phyloP scores from a whole-genome alignment of 1,284 basidiomycete genomes.

The Cutaneotrichosporon dermatis region DNA sequence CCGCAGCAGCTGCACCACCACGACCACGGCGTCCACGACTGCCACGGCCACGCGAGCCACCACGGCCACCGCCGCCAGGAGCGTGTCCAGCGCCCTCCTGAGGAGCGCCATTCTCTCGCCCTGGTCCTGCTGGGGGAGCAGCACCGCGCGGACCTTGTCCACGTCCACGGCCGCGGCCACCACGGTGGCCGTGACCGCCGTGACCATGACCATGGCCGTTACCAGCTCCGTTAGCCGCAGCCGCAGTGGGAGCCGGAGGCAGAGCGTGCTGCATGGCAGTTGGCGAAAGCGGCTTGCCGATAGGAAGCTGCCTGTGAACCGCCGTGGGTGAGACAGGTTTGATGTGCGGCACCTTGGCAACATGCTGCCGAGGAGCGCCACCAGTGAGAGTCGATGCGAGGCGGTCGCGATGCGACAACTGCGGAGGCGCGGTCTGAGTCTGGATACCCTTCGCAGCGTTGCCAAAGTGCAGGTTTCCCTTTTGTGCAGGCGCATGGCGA shows the following conservation, averaged over 20 bases:
- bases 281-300: background rate
- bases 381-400: slow-evolving; percentile 32
- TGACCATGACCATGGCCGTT: background rate
- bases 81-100: no score
- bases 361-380: slow-evolving; percentile 13
- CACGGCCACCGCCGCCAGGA: background rate
- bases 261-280: background rate
- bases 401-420: slow-evolving; percentile 26
- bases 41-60: no score
- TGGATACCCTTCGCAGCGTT: slow-evolving; percentile 42
- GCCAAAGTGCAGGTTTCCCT: slow-evolving; percentile 33
- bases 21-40: background rate
- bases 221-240: no score
- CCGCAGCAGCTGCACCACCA: background rate
- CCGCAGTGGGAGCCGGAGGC: no score
- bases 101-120: no score
- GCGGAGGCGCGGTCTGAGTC: slow-evolving; percentile 11
- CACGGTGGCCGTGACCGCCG: background rate
- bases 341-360: slow-evolving; percentile 7
- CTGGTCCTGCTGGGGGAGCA: no score
- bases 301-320: slow-evolving; percentile 3
- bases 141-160: no score
- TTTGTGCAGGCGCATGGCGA: slow-evolving; percentile 11
- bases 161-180: no score
- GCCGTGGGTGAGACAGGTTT: slow-evolving; percentile 16